These are phyloP conservation scores for Cerrena zonata DNA, from an alignment of 1,284 basidiomycete species.

Conservation along the genomic window DNA sequence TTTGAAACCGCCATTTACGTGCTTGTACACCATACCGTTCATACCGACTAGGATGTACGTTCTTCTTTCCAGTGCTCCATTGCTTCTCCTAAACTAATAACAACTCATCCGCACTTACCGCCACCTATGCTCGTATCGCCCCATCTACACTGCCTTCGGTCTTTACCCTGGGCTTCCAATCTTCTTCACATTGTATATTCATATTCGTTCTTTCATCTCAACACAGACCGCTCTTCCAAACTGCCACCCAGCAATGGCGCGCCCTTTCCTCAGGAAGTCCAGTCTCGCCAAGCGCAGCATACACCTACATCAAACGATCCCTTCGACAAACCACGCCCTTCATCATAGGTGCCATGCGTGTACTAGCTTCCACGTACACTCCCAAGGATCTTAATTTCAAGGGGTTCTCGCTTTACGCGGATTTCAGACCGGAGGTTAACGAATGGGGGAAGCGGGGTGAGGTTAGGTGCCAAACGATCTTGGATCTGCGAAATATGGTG, in stretches of 20 bases:
- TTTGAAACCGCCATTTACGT: background rate
- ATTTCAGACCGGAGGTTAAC: slow-evolving; percentile 66
- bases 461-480: slow-evolving; percentile 55
- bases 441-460: slow-evolving; percentile 74
- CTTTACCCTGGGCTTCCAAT: slow-evolving; percentile 2
- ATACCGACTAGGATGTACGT: slow-evolving; percentile 46
- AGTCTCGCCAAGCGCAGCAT: slow-evolving; percentile 68
- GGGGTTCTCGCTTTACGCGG: slow-evolving; percentile 70
- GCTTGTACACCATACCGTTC: background rate
- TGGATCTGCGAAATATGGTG: slow-evolving; percentile 38
- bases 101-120: no score
- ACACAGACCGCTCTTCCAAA: slow-evolving; percentile 74
- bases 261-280: slow-evolving; percentile 74
- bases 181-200: slow-evolving; percentile 6
- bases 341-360: slow-evolving; percentile 74
- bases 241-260: slow-evolving; percentile 62
- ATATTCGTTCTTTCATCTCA: no score
- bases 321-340: slow-evolving; percentile 72
- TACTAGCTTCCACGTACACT: slow-evolving; percentile 68
- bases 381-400: slow-evolving; percentile 62
- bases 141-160: slow-evolving; percentile 2
- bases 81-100: slow-evolving; percentile 5
- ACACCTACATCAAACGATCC: slow-evolving; percentile 75
- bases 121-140: no score
- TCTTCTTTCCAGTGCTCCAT: slow-evolving; percentile 1